These are phyloP conservation scores for Adiantum capillusveneris DNA, from an alignment of 75 land plant species.

Conservation along the genomic window DNA sequence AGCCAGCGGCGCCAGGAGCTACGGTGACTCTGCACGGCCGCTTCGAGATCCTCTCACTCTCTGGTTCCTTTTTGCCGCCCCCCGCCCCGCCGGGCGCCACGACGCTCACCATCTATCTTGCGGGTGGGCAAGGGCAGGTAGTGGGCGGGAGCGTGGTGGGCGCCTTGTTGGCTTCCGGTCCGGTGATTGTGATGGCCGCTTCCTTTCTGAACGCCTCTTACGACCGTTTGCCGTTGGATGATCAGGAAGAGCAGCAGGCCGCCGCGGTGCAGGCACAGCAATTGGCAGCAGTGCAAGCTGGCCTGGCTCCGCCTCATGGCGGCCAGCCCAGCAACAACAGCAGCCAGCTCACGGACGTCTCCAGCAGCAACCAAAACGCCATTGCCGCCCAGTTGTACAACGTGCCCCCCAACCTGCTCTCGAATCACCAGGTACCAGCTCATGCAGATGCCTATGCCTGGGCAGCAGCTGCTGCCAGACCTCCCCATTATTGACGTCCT, in stretches of 20 bases:
- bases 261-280: conserved; percentile 1
- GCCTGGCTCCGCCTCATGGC: too few relatives aligned
- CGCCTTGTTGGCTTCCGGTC: conserved; percentile 58
- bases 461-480: too few relatives aligned
- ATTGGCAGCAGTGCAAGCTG: too few relatives aligned
- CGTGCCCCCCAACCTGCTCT: too few relatives aligned
- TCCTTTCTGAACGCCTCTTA: conserved; percentile 71
- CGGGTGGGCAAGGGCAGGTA: conserved; percentile 77
- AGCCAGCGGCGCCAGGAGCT: conserved; percentile 62
- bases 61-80: conserved; percentile 77
- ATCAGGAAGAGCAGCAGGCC: conserved; percentile 38
- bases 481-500: too few relatives aligned
- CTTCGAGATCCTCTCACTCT: conserved; percentile 77
- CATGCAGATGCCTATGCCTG: too few relatives aligned
- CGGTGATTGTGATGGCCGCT: conserved; percentile 69
- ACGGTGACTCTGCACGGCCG: conserved; percentile 67
- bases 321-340: too few relatives aligned
- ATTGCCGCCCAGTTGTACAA: too few relatives aligned
- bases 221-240: conserved; percentile 70
- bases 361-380: too few relatives aligned
- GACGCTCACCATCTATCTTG: conserved; percentile 60
- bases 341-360: too few relatives aligned
- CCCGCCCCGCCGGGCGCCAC: conserved; percentile 73
- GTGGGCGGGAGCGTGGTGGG: conserved; percentile 81
- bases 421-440: too few relatives aligned